Base-by-base conservation (phyloP, 371 early-diverging fungal genomes). In the Amoeboaphelidium occidentale region DNA sequence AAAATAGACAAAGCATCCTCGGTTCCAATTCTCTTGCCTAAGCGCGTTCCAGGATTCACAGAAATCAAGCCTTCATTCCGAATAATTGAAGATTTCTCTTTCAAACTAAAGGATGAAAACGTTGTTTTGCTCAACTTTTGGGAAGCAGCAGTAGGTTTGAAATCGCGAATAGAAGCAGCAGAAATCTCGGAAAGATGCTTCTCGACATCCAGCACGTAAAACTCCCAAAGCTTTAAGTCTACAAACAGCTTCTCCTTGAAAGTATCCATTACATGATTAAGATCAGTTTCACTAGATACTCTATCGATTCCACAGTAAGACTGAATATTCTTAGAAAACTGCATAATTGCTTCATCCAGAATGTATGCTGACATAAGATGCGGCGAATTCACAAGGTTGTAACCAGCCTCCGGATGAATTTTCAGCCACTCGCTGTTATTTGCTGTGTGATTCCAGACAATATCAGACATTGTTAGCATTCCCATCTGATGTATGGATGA, bases 361-460 rank as follows among this genome's bases (percentile, higher is more conserved):
- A 89, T 92, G 62, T 74, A 90, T 0, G 97, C 93, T 26, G 86
- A 72, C 21, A 78, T 71, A 42, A 96, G 65, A 61, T 96, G 89
- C 27, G 97, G 97, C 2, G 91, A 80, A 52, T 86, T 96, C 48
- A 76, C 64, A 42, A 96, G 61, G 52, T 91, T 96, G 59, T 90
- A 96, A 3, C 92, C 83, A 48, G 90, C 84, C 61, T 93, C 93
- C 2, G 97, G 97, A 59, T 93, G 93, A 25, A 84, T 74, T 53
- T 75, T 63, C 24, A 96, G 72, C 81, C 90, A 96, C 2, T 58
- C 64, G 12, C 82, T 79, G 58, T 90, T 80, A 61, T 75, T 69
- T 25, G 92, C 83, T 3, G 92, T 93, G 58, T 96, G 97, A 64
- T 96, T 96, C 89, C 89, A 93, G 1, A 96, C 97, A 50, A 96